Conservation (phyloP, 78 protist genomes). For the Diacronema lutheri region DNA sequence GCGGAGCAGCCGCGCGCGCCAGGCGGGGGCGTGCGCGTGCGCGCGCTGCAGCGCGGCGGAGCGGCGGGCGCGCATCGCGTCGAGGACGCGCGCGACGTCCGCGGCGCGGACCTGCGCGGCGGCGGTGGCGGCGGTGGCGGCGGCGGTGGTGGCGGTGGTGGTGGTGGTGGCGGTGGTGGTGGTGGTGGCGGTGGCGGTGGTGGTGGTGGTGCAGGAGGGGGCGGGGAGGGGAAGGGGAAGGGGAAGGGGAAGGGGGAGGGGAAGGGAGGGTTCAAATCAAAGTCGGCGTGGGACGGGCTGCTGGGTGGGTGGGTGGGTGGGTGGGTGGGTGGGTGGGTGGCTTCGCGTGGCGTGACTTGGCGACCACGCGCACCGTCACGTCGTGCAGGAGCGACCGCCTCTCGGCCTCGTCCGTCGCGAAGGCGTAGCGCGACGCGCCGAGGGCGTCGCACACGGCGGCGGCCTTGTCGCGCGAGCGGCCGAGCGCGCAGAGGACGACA, state of each 20-base stretch:
- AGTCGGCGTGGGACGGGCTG: too few relatives aligned
- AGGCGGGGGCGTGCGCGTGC: background rate
- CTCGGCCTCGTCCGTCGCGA: slow-evolving; percentile 63
- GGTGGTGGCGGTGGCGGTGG: too few relatives aligned
- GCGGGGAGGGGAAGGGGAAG: too few relatives aligned
- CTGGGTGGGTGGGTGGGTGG: too few relatives aligned
- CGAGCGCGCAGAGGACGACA: slow-evolving; percentile 75
- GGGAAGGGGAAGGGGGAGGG: slow-evolving; percentile 41
- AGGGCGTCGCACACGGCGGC: slow-evolving; percentile 69
- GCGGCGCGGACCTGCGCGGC: background rate
- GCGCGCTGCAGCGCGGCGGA: too few relatives aligned
- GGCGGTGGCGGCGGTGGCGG: too few relatives aligned
- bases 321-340: too few relatives aligned
- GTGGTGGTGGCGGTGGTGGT: too few relatives aligned
- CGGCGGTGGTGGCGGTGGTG: too few relatives aligned
- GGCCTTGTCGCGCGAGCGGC: slow-evolving; percentile 50
- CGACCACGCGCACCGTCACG: background rate
- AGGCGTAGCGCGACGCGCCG: slow-evolving; percentile 78
- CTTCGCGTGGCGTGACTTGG: too few relatives aligned
- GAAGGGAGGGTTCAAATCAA: background rate
- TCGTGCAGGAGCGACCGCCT: background rate
- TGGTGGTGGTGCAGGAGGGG: slow-evolving; percentile 76
- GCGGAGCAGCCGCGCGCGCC: background rate
- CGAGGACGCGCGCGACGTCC: too few relatives aligned
- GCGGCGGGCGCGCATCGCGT: too few relatives aligned